Base-by-base conservation (phyloP, 2,329 filamentous ascomycete species). In the Aquanectria penicillioides region DNA sequence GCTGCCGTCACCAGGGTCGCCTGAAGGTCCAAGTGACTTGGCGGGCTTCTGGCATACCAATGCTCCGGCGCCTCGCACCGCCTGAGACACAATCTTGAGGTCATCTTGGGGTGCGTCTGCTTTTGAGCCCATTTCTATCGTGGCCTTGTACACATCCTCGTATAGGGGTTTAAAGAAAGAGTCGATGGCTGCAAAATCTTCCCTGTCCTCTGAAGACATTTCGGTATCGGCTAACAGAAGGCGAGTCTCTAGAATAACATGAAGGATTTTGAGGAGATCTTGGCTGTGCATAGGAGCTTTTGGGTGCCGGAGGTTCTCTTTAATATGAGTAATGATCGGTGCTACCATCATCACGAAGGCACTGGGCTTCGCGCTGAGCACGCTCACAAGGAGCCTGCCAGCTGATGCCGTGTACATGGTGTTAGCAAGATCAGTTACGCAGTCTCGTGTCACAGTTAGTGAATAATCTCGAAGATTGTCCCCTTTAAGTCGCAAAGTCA, bases 341-440 rank as follows among this genome's bases (percentile, higher is more conserved):
- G 80, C 74, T 3, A 80, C 75, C 66, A 80, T 78, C 29, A 82
- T 71, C 7, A 79, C 74, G 63, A 86, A 87, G 1, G 82, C 78
- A 20, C 74, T 71, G 4, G 77, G 70, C 28, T 77, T 82, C 12
- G 83, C 80, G 34, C 80, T 83, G 51, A 83, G 70, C 4, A 86
- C 77, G 47, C 81, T 81, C 53, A 83, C 77, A 8, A 86, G 71
- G 7, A 87, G 74, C 33, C 83, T 78, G 6, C 84, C 84, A 8
- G 84, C 82, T 6, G 80, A 75, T 26, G 80, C 78, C 1, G 82
- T 78, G 61, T 86, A 87, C 11, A 78, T 80, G 3, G 81, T 76
- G 57, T 81, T 86, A 5, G 79, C 78, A 17, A 87, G 71, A 53
- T 87, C 85, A 23, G 81, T 78, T 12, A 80, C 76, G 55, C 84